Base-by-base conservation (phyloP, 2,329 filamentous ascomycete genomes). In the Fusarium nisikadoi region DNA sequence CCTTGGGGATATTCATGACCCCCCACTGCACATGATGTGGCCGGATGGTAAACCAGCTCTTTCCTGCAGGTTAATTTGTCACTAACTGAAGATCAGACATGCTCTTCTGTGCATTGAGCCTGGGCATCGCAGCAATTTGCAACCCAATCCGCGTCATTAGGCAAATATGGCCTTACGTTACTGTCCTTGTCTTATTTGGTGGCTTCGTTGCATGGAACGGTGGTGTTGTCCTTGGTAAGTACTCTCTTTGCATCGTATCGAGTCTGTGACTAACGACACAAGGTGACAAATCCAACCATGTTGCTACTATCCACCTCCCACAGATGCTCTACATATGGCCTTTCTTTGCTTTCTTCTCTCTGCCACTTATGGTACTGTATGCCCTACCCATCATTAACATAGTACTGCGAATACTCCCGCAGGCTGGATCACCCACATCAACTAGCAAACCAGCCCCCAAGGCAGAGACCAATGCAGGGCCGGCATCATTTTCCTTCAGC, bases 291-390 rank as follows among this genome's bases (percentile, higher is more conserved):
- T 92, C 93, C 31, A 98, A 97, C 78, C 96, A 99, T 78, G 87
- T 96, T 36, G 94, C 95, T 2, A 96, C 94, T 2, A 84, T 98
- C 17, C 95, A 99, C 78, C 83, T 96, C 9, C 88, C 95, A 0
- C 96, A 99, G 82, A 93, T 99, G 89, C 91, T 98, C 23, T 99
- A 99, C 78, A 91, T 98, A 73, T 97, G 94, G 93, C 92, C 95
- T 0, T 93, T 97, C 70, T 91, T 97, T 64, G 84, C 89, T 39
- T 97, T 98, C 83, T 98, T 98, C 84, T 97, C 95, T 0, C 89
- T 91, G 53, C 95, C 96, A 0, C 85, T 98, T 2, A 82, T 95
- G 8, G 71, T 92, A 1, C 88, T 90, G 2, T 82, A 82, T 7
- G 70, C 80, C 5, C 56, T 91, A 9, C 76, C 87, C 5, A 14